Evolutionary conservation across 139 green algal genomes (phyloP).

Genomic region (Chlamydomonas schloesseri): DNA sequence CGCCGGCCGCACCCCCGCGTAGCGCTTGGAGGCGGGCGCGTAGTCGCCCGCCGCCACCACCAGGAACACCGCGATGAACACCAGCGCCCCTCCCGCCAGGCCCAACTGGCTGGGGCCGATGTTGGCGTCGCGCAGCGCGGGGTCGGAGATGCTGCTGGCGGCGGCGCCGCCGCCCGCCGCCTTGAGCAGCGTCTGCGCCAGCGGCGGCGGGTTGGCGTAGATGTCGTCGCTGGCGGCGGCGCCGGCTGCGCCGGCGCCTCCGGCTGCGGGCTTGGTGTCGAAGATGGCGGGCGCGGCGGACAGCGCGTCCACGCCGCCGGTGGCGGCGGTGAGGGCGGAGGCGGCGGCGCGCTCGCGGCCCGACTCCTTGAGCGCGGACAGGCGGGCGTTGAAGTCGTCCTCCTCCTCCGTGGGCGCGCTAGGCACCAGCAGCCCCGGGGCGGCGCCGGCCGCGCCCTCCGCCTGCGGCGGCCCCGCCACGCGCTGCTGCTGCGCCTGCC

Average conservation of each 20-base stretch:
- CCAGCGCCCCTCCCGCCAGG: conserved; percentile 55
- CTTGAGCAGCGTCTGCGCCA: conserved; percentile 50
- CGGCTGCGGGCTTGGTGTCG: not conserved
- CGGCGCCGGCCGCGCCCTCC: not conserved
- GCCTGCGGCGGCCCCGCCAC: not conserved
- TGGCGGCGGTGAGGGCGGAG: not conserved
- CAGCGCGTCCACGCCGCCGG: not conserved
- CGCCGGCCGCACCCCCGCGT: conserved; percentile 49
- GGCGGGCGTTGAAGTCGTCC: conserved; percentile 58
- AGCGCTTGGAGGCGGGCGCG: conserved; percentile 52
- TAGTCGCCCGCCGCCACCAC: conserved; percentile 63
- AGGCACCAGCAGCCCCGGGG: conserved; percentile 4
- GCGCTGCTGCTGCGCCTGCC: conserved; percentile 8
- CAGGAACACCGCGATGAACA: conserved; percentile 61
- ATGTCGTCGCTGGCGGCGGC: conserved; percentile 42
- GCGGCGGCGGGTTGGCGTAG: conserved; percentile 65
- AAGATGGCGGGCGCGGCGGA: conserved; percentile 1
- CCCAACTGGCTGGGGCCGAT: conserved; percentile 67
- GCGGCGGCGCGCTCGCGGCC: conserved; percentile 43
- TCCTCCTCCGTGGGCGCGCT: conserved; percentile 49
- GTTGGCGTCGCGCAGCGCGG: conserved; percentile 61
- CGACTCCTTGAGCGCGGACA: conserved; percentile 54
- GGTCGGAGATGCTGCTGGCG: conserved; percentile 62
- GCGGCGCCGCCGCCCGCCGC: conserved; percentile 29
- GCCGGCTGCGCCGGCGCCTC: conserved; percentile 45